Conservation (phyloP, 2,329 filamentous ascomycete species). For the Colletotrichum chlorophyti region DNA sequence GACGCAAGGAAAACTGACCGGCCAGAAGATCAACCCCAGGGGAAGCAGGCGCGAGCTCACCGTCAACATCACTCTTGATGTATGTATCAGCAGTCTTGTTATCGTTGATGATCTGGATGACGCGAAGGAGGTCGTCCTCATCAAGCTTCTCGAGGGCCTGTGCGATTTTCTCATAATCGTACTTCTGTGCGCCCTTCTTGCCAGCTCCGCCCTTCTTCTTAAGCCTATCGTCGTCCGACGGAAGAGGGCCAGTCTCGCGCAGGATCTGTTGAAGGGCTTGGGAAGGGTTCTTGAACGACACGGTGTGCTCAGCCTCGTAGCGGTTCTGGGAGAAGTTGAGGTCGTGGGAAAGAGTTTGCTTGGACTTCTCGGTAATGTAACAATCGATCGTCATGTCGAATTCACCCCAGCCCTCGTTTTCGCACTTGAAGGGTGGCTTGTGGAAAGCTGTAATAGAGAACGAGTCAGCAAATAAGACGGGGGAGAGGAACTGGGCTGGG, state of each 20-base stretch:
- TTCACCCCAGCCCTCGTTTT: slow-evolving; percentile 97
- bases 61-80: slow-evolving; percentile 95
- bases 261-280: slow-evolving; percentile 81
- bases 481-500: not conserved
- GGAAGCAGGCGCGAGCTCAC: slow-evolving; percentile 58
- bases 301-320: slow-evolving; percentile 83
- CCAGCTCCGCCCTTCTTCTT: slow-evolving; percentile 69
- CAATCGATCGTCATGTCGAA: slow-evolving; percentile 93
- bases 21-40: slow-evolving; percentile 22
- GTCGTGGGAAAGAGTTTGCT: slow-evolving; percentile 83
- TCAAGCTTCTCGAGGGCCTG: slow-evolving; percentile 87
- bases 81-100: slow-evolving; percentile 94
- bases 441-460: slow-evolving; percentile 67
- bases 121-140: slow-evolving; percentile 92
- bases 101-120: slow-evolving; percentile 98
- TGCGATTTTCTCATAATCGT: slow-evolving; percentile 95
- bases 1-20: slow-evolving; percentile 28
- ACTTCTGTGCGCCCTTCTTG: slow-evolving; percentile 79
- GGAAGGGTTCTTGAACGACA: slow-evolving; percentile 93
- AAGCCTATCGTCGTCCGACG: slow-evolving; percentile 69
- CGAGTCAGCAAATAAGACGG: slow-evolving; percentile 26
- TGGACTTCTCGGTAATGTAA: slow-evolving; percentile 85
- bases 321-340: slow-evolving; percentile 84
- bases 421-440: slow-evolving; percentile 85
- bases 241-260: slow-evolving; percentile 85